A percentile compares a stretch with the other conserved stretches of the same genome.
These are phyloP conservation scores for Fusarium circinatum DNA, from an alignment of 2,329 filamentous ascomycete species.

Conservation along the genomic window DNA sequence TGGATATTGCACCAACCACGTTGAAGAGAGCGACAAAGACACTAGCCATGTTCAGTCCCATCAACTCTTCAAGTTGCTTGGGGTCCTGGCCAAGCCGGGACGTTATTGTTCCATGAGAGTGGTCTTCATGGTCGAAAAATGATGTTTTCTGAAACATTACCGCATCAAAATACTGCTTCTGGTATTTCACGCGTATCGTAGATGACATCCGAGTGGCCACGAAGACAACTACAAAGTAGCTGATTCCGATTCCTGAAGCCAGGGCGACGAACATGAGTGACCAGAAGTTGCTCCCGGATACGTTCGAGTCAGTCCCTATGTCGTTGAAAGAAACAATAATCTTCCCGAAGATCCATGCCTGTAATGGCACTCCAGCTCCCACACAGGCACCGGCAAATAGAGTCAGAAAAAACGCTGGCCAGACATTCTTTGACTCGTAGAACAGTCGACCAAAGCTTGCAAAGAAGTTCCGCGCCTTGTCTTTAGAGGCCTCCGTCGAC, in stretches of 20 bases:
- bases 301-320: conserved; percentile 46
- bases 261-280: conserved; percentile 72
- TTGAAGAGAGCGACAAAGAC: conserved; percentile 72
- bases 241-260: conserved; percentile 61
- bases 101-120: conserved; percentile 69
- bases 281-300: conserved; percentile 66
- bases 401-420: conserved; percentile 62
- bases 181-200: conserved; percentile 63
- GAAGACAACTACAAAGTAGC: conserved; percentile 59
- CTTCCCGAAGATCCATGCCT: conserved; percentile 66
- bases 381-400: conserved; percentile 58
- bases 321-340: conserved; percentile 63
- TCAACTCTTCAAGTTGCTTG: conserved; percentile 69
- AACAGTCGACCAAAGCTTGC: conserved; percentile 66
- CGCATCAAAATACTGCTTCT: conserved; percentile 69
- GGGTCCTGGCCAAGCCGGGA: conserved; percentile 66
- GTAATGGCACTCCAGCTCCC: conserved; percentile 58
- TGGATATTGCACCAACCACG: conserved; percentile 70
- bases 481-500: conserved; percentile 36
- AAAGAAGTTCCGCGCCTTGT: conserved; percentile 56
- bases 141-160: conserved; percentile 68
- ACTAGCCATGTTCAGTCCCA: conserved; percentile 72
- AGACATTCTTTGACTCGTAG: conserved; percentile 63
- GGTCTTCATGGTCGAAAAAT: conserved; percentile 70
- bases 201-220: conserved; percentile 58